Percentiles rank a stretch among this genome's conserved stretches.
These are phyloP conservation scores for Panaeolus cyanescens DNA, from an alignment of 768 basidiomycete genomes.

Conservation along the genomic window DNA sequence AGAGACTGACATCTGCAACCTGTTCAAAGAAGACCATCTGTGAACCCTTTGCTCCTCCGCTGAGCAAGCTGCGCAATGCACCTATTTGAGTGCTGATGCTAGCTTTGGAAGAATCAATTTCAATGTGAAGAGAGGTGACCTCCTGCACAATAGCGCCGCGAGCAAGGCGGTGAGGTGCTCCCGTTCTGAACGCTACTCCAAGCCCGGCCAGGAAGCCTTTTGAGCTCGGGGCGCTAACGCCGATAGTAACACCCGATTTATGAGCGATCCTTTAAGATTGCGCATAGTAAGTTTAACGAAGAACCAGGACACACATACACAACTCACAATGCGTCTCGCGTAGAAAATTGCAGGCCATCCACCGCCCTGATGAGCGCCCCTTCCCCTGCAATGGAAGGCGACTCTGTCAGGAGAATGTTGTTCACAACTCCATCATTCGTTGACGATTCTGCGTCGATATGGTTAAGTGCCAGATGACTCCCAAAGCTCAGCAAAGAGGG, in stretches of 20 bases:
- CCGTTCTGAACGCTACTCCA: conserved; percentile 58
- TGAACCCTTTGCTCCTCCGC: conserved; percentile 38
- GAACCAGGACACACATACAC: too few relatives aligned
- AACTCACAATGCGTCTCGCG: conserved; percentile 52
- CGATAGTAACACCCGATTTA: conserved; percentile 62
- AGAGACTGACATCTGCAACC: conserved; percentile 42
- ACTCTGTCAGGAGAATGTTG: conserved; percentile 42
- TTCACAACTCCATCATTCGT: conserved; percentile 61
- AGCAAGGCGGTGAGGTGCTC: conserved; percentile 55
- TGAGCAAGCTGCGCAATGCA: conserved; percentile 53
- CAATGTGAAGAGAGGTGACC: conserved; percentile 61
- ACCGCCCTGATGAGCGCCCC: conserved; percentile 52
- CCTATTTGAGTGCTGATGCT: conserved; percentile 74
- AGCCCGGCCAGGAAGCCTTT: conserved; percentile 56
- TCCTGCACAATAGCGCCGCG: conserved; percentile 62
- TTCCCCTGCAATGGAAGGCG: conserved; percentile 46
- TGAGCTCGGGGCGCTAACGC: conserved; percentile 55
- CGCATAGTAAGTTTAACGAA: not conserved
- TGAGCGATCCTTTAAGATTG: conserved; percentile 54
- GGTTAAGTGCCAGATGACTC: conserved; percentile 61
- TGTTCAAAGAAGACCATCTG: conserved; percentile 42
- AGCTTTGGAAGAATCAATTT: conserved; percentile 41
- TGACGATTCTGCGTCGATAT: conserved; percentile 58
- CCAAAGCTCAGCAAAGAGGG: conserved; percentile 69
- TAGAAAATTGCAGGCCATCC: conserved; percentile 73